Base-by-base conservation (phyloP, 768 basidiomycete species). In the Collybiopsis confluens region DNA sequence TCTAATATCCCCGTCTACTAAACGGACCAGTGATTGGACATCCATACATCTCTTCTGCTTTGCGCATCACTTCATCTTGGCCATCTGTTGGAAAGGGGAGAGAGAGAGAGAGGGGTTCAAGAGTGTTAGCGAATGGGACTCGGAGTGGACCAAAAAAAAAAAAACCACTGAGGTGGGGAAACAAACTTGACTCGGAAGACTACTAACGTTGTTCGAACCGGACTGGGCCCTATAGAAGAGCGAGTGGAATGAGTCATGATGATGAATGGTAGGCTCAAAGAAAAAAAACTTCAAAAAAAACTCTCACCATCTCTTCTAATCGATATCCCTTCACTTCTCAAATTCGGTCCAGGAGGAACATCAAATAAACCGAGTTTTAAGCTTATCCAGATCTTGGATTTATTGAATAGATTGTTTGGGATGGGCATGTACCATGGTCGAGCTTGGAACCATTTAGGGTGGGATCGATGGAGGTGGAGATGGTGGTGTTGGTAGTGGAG, bases 401-500 rank as follows among this genome's bases (percentile, higher is more conserved):
- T 63, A 1, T 63, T 66, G 5, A 56, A 13, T 0, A 73, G 30
- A 7, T 62, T 64, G 2, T 57, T 67, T 0, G 68, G 60, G 53
- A 70, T 61, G 0, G 75, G 71, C 57, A 71, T 75, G 57, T 80
- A 80, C 77, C 78, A 79, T 21, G 78, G 78, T 49, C 62, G 63
- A 3, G 68, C 62, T 23, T 67, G 58, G 48, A 55, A 75, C 57
- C 73, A 43, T 18, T 33, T 52, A 21, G 40, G 30, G 24, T 43
- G 40, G 33, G 30, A 27, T 18, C 35, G 26, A 45, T 27, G 27
- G 16, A 44, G n/a, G 16, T 35, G 9, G 24, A 44, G 5, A 26
- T 26, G 11, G 21, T 40, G 24, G 20, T 18, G 38, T 9, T 7
- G 50, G 40, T 37, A 6, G 52, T 16, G 26, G 23, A 6, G 38